Base-by-base conservation (phyloP, 192 early-diverging fungal genomes). In the Coemansia sp. region DNA sequence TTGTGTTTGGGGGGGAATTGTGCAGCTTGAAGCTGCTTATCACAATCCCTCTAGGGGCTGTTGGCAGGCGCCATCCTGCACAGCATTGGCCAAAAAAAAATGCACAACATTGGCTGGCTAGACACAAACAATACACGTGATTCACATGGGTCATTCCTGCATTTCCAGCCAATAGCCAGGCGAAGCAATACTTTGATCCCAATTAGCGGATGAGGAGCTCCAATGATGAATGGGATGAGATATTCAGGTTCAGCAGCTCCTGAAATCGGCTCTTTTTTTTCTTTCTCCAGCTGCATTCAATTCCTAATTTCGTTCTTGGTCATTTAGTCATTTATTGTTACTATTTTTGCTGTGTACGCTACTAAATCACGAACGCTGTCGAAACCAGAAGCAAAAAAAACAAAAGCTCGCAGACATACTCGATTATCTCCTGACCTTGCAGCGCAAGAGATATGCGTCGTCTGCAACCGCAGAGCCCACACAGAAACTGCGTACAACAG, bases 371-470 rank as follows among this genome's bases (percentile, higher is more conserved):
- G 13, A 43, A 43, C 15, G 13, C 4, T 43, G 40, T n/a, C n/a
- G n/a, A n/a, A n/a, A n/a, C n/a, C 40, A 43, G 40, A 4, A 43
- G 40, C n/a, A n/a, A n/a, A n/a, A n/a, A n/a, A n/a, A n/a, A n/a
- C n/a, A n/a, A 4, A 37, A 6, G 35, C 35, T 37, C 35, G 35
- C 35, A 37, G 12, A 12, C 7, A 37, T 37, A 37, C 35, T 37
- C 35, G 35, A 37, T 12, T 37, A 4, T 37, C 35, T 37, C 35
- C 35, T 0, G 43, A 46, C n/a, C 18, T 46, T 46, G 43, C n/a
- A 20, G 43, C n/a, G 43, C 48, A 25, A 51, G 39, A 30, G 39
- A 28, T 28, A 61, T 61, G 59, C 59, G 40, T 8, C 16, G 25
- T 7, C 48, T 23, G 48, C 48, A 26, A 23, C 48, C 2, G 25